Conservation (phyloP, 1,139 yeast species). For the Arxiozyma slooffiae region DNA sequence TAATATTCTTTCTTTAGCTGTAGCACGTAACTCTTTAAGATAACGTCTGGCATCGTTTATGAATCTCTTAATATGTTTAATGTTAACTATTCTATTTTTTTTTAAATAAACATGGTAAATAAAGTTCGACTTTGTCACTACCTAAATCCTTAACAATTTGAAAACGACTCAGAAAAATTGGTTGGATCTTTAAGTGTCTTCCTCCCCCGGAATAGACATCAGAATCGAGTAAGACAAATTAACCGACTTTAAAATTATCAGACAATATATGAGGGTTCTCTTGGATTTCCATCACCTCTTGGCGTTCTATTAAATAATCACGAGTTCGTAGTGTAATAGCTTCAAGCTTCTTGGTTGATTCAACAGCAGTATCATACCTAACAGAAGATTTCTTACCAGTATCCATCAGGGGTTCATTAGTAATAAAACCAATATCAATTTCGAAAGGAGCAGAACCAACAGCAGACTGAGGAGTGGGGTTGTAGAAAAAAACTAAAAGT, state of each 20-base stretch:
- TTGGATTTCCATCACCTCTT: conserved; percentile 5
- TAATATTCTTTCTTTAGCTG: not conserved
- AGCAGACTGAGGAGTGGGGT: conserved; percentile 6
- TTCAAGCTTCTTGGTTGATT: not conserved
- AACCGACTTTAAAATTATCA: conserved; percentile 93
- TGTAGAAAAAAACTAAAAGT: conserved; percentile 12
- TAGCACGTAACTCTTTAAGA: not conserved
- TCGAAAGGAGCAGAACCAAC: conserved; percentile 8
- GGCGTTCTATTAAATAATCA: conserved; percentile 6
- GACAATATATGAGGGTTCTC: conserved; percentile 60
- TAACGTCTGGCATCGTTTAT: not conserved
- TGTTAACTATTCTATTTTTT: conserved; percentile 7
- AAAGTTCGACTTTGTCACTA: conserved; percentile 10
- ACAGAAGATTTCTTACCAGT: not conserved
- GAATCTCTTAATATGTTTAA: conserved; percentile 3
- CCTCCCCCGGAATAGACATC: conserved; percentile 8
- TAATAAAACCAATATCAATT: conserved; percentile 10
- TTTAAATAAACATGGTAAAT: conserved; percentile 6
- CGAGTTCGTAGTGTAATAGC: not conserved
- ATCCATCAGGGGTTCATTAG: conserved; percentile 6
- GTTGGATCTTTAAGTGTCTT: conserved; percentile 8
- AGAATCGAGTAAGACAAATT: conserved; percentile 41
- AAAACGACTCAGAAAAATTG: conserved; percentile 11
- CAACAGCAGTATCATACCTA: not conserved
- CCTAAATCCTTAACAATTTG: conserved; percentile 6